Evolutionary conservation across 1,139 yeast species (phyloP).

Genomic region (Zygosaccharomyces pseudobailii): DNA sequence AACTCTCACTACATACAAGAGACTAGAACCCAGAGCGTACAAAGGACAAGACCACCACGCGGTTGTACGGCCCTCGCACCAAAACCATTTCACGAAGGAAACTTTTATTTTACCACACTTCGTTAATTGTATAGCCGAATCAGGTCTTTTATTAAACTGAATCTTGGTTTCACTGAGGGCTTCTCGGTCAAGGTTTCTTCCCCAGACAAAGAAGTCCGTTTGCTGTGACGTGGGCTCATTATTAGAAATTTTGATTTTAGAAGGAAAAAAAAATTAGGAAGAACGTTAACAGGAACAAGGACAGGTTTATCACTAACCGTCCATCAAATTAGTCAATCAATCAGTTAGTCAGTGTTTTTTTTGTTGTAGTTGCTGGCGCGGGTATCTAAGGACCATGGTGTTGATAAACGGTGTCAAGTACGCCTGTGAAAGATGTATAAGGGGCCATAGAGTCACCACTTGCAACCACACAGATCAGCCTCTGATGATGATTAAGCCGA

Average conservation of each 20-base stretch:
- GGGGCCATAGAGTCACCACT: constrained; percentile 93
- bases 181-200: background rate
- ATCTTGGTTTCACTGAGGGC: background rate
- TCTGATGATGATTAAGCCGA: constrained; percentile 86
- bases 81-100: background rate
- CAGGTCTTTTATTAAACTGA: background rate
- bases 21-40: background rate
- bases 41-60: background rate
- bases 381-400: constrained; percentile 50
- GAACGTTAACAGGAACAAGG: background rate
- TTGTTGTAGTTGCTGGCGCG: background rate
- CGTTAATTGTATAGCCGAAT: background rate
- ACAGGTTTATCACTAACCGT: background rate
- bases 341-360: background rate
- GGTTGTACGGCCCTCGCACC: background rate
- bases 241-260: background rate
- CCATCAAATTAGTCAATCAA: background rate
- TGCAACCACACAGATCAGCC: constrained; percentile 92
- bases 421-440: constrained; percentile 92
- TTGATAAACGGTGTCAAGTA: constrained; percentile 86
- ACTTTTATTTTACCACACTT: background rate
- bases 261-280: background rate
- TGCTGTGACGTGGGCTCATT: background rate
- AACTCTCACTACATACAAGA: background rate
- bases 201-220: background rate